Conservation (phyloP, 371 early-diverging fungal species). For the Gilbertella persicaria region DNA sequence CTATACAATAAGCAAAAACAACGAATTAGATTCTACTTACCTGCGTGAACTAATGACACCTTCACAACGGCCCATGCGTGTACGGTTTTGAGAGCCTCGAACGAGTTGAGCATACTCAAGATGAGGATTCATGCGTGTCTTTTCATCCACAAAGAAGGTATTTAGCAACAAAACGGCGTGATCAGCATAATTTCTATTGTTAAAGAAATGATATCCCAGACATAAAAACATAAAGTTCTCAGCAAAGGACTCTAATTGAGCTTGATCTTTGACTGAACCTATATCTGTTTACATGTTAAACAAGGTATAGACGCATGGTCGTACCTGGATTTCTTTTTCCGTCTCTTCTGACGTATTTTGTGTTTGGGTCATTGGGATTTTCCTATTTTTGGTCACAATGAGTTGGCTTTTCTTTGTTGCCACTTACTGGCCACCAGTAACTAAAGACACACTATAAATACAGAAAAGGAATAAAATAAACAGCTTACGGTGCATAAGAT, state of each 20-base stretch:
- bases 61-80: conserved; percentile 34
- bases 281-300: conserved; percentile 20
- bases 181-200: conserved; percentile 29
- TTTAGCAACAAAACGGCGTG: conserved; percentile 33
- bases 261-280: conserved; percentile 31
- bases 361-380: conserved; percentile 9
- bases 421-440: conserved; percentile 48
- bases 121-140: conserved; percentile 44
- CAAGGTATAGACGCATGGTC: not conserved
- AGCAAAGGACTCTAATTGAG: conserved; percentile 37
- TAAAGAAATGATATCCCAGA: conserved; percentile 34
- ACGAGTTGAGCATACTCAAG: conserved; percentile 43
- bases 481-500: conserved; percentile 47
- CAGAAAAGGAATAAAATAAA: not conserved
- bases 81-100: conserved; percentile 33
- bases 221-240: conserved; percentile 34
- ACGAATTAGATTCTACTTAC: conserved; percentile 16
- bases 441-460: too few relatives aligned
- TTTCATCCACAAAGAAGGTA: conserved; percentile 34
- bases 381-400: conserved; percentile 7
- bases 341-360: conserved; percentile 37
- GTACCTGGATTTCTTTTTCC: conserved; percentile 48
- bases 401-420: not conserved
- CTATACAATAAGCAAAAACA: conserved; percentile 11
- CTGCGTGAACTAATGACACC: conserved; percentile 40